Evolutionary conservation across 2,329 filamentous ascomycete species (phyloP).

Genomic region (Volutella citrinella): DNA sequence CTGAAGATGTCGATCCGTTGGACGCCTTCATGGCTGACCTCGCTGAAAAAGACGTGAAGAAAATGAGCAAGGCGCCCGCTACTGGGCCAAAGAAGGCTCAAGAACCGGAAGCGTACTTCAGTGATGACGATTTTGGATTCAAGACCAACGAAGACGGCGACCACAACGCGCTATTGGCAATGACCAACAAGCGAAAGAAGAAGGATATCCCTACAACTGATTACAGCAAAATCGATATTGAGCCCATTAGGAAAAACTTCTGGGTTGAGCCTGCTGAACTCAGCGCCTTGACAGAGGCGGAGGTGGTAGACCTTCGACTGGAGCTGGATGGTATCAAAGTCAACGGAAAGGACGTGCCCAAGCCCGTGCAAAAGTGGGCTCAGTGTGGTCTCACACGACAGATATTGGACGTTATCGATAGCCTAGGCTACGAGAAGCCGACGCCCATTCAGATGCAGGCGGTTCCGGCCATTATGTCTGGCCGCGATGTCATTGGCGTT

Average conservation of each 20-base stretch:
- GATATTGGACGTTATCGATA: slow-evolving; percentile 79
- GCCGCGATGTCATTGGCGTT: slow-evolving; percentile 90
- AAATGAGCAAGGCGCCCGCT: slow-evolving; percentile 24
- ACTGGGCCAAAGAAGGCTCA: slow-evolving; percentile 54
- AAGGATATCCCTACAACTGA: slow-evolving; percentile 90
- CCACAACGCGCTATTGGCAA: slow-evolving; percentile 47
- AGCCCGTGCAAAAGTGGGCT: slow-evolving; percentile 94
- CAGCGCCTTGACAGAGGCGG: slow-evolving; percentile 76
- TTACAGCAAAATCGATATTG: slow-evolving; percentile 81
- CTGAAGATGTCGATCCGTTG: slow-evolving; percentile 80
- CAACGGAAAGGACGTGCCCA: slow-evolving; percentile 81
- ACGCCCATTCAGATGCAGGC: slow-evolving; percentile 96
- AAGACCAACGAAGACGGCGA: slow-evolving; percentile 47
- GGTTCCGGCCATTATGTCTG: slow-evolving; percentile 92
- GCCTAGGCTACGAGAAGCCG: slow-evolving; percentile 79
- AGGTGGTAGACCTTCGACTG: slow-evolving; percentile 75
- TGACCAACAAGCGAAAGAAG: slow-evolving; percentile 74
- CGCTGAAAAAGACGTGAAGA: slow-evolving; percentile 51
- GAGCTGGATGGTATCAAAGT: slow-evolving; percentile 97
- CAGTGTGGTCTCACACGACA: slow-evolving; percentile 88
- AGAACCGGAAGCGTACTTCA: slow-evolving; percentile 83
- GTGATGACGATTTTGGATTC: slow-evolving; percentile 71
- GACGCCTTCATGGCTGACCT: slow-evolving; percentile 93
- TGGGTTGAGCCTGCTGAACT: slow-evolving; percentile 89
- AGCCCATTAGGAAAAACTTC: slow-evolving; percentile 88